phyloP scores from a whole-genome alignment of 495 filamentous ascomycete species.

The Lindgomyces ingoldianus region DNA sequence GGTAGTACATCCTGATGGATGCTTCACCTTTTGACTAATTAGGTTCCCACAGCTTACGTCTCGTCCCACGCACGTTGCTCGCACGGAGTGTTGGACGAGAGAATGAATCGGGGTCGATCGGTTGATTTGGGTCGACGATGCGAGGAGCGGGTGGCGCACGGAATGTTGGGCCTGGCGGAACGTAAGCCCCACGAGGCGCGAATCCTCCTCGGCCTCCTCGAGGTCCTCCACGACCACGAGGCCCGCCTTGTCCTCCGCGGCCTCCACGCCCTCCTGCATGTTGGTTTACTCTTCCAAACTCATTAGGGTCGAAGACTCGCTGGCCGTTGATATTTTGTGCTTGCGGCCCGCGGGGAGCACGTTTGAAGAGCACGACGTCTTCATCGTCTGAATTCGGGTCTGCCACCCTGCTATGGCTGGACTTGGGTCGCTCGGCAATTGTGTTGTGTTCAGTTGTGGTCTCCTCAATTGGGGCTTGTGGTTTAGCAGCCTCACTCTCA shows the following conservation, averaged over 20 bases:
- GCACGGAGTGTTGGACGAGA: slow-evolving; percentile 43
- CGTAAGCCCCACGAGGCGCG: slow-evolving; percentile 29
- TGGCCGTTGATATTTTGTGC: slow-evolving; percentile 35
- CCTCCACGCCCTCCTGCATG: slow-evolving; percentile 19
- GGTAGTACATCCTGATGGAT: slow-evolving; percentile 4
- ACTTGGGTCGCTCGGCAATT: slow-evolving; percentile 39
- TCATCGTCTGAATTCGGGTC: slow-evolving; percentile 58
- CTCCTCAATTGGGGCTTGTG: slow-evolving; percentile 24
- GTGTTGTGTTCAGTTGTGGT: slow-evolving; percentile 15
- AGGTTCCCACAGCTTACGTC: slow-evolving; percentile 39
- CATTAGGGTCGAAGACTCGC: slow-evolving; percentile 44
- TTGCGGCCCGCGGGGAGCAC: slow-evolving; percentile 45
- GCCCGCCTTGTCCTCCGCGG: slow-evolving; percentile 20
- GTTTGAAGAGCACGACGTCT: slow-evolving; percentile 56
- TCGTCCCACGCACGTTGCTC: slow-evolving; percentile 22
- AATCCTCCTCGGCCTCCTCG: slow-evolving; percentile 29
- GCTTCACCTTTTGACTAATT: slow-evolving; percentile 18
- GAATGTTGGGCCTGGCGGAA: slow-evolving; percentile 19
- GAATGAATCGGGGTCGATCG: slow-evolving; percentile 60
- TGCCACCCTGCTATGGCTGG: slow-evolving; percentile 43
- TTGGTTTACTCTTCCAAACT: slow-evolving; percentile 40
- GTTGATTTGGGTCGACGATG: slow-evolving; percentile 49
- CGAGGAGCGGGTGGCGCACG: slow-evolving; percentile 23
- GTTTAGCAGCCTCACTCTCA: slow-evolving; percentile 47
- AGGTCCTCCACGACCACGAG: slow-evolving; percentile 25